Evolutionary conservation across 495 filamentous ascomycete species (phyloP).

Genomic region (Talaromyces wortmannii): DNA sequence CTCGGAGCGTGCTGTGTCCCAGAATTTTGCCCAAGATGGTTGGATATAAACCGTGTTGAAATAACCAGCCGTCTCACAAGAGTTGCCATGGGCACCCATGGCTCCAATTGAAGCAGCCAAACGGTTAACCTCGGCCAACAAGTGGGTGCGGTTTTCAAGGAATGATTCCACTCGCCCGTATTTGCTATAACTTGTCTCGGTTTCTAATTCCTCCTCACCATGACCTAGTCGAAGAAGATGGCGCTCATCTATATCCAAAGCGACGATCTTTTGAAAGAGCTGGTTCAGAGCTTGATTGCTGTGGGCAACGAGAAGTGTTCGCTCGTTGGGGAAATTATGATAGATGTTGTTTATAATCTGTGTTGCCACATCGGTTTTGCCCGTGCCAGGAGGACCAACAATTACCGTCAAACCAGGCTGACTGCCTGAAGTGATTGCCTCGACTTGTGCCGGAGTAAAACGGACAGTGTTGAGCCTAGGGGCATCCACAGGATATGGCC

Average conservation of each 20-base stretch:
- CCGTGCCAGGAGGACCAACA: constrained; percentile 91
- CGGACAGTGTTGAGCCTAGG: constrained; percentile 77
- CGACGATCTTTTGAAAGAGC: constrained; percentile 96
- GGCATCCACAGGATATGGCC: constrained; percentile 84
- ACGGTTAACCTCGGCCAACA: constrained; percentile 79
- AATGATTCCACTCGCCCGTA: constrained; percentile 93
- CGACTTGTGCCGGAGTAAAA: constrained; percentile 86
- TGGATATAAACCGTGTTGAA: constrained; percentile 89
- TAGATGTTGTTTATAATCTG: constrained; percentile 99
- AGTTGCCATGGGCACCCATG: constrained; percentile 85
- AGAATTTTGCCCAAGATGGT: constrained; percentile 84
- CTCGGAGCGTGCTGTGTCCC: constrained; percentile 47
- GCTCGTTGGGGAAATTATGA: constrained; percentile 90
- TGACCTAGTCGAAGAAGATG: constrained; percentile 91
- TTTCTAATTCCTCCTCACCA: constrained; percentile 89
- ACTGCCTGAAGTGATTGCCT: constrained; percentile 88
- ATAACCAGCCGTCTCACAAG: constrained; percentile 94
- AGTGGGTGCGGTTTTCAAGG: constrained; percentile 75
- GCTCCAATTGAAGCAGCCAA: constrained; percentile 78
- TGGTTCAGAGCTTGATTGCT: constrained; percentile 98
- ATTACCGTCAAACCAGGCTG: constrained; percentile 94
- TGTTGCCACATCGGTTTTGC: constrained; percentile 96
- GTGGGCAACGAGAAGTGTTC: constrained; percentile 89
- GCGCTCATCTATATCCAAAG: constrained; percentile 89
- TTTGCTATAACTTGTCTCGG: constrained; percentile 85